Base-by-base conservation (phyloP, 805 yeast genomes). In the Metschnikowia sp. region DNA sequence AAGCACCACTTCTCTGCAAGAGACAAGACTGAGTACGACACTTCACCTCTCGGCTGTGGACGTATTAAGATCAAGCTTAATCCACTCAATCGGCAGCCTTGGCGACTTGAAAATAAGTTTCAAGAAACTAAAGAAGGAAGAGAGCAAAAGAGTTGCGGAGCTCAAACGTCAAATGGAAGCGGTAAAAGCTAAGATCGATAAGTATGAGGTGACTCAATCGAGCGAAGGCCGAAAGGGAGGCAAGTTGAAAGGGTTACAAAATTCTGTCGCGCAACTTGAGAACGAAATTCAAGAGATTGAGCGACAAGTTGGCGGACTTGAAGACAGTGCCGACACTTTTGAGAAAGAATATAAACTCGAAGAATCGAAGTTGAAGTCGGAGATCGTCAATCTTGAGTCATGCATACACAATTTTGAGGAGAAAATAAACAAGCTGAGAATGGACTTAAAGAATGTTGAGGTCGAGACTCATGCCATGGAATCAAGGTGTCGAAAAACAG, bases 241-340 rank as follows among this genome's bases (percentile, higher is more conserved):
- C 4, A 72, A 70, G 45, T 53, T 72, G 32, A 69, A 67, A 49
- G 73, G 75, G 7, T 61, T 72, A 39, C 64, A 71, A 49, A 74
- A 71, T 45, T 60, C 70, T 0, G 72, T 70, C 4, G 55, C 57
- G 12, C 76, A 72, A 53, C 56, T 70, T 40, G 75, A 72, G 48
- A 46, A 49, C 28, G 77, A 72, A 34, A 64, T 71, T 15, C 51
- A 52, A 12, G 57, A 52, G 8, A 55, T 68, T 38, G 55, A 58
- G 22, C 42, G 42, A 30, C 51, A 58, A 36, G 48, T 66, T 9
- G 36, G 44, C 2, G 51, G 55, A 4, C 49, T 57, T 19, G 54
- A 50, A 13, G 32, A 33, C 6, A 43, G 54, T 8, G 57, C 57
- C 36, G 40, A 42, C 9, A 44, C 45, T 13, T 48, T 53, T n/a